These are phyloP conservation scores for Scutellaria barbata DNA, from an alignment of 257 asterid species.

Conservation along the genomic window DNA sequence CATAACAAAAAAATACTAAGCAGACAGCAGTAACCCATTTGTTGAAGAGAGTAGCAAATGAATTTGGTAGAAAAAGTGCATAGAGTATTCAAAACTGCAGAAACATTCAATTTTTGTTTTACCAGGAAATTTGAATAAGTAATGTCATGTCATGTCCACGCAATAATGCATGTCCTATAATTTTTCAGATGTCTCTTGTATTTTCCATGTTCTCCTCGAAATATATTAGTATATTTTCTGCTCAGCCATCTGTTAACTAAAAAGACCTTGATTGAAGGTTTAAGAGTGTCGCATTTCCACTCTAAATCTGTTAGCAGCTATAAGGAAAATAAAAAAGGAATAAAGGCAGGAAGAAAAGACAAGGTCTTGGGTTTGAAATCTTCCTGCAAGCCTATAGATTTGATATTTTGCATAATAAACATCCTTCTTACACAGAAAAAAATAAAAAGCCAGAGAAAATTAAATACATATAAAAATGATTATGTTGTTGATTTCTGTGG, in stretches of 20 bases:
- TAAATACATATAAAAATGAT: background rate
- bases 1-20: conserved; percentile 20
- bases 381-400: conserved; percentile 3
- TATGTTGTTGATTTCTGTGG: background rate
- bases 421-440: background rate
- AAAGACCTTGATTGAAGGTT: background rate
- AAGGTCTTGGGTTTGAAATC: background rate
- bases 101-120: conserved; percentile 15
- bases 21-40: background rate
- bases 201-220: background rate
- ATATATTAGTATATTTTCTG: background rate
- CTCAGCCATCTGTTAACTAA: conserved; percentile 12
- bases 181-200: background rate
- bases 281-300: background rate
- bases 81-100: conserved; percentile 22
- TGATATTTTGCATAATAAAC: conserved; percentile 6
- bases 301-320: conserved; percentile 16
- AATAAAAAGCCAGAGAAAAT: background rate
- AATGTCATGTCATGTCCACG: background rate
- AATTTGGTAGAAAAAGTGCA: conserved; percentile 18
- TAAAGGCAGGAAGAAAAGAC: background rate
- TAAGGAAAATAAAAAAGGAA: background rate
- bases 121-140: background rate
- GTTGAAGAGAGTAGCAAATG: conserved; percentile 13
- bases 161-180: background rate